Conservation (phyloP, 1,139 yeast genomes). For the Candida freyschussii region DNA sequence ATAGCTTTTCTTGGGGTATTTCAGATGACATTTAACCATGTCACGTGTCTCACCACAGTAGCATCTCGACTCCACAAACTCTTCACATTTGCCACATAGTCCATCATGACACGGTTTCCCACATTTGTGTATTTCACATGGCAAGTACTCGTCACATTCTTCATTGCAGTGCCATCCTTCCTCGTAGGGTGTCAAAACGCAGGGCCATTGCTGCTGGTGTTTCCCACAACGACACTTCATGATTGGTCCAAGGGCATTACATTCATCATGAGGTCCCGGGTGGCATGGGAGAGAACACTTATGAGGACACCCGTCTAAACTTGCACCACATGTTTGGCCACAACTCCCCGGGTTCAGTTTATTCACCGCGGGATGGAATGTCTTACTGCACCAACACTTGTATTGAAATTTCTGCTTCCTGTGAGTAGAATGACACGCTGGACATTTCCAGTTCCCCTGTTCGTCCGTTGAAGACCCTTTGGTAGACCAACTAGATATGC, state of each 20-base stretch:
- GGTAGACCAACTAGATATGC: constrained; percentile 78
- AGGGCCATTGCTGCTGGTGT: constrained; percentile 60
- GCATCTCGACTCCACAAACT: constrained; percentile 44
- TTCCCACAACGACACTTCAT: constrained; percentile 76
- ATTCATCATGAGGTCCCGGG: constrained; percentile 83
- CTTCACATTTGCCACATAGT: constrained; percentile 69
- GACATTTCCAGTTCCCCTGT: constrained; percentile 74
- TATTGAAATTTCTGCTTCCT: constrained; percentile 35
- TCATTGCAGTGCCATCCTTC: constrained; percentile 67
- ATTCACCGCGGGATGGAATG: constrained; percentile 58
- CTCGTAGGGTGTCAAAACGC: constrained; percentile 63
- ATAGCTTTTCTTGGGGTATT: constrained; percentile 28
- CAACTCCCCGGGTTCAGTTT: constrained; percentile 77
- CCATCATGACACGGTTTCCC: constrained; percentile 61
- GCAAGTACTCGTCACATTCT: constrained; percentile 50
- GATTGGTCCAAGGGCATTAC: constrained; percentile 73
- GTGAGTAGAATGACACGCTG: constrained; percentile 59
- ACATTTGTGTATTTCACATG: constrained; percentile 77
- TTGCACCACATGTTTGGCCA: constrained; percentile 71
- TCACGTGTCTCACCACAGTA: constrained; percentile 65
- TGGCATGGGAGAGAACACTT: constrained; percentile 76
- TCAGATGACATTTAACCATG: constrained; percentile 46
- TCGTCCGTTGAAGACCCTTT: constrained; percentile 63
- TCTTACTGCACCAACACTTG: constrained; percentile 90
- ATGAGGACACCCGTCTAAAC: constrained; percentile 61